These are phyloP conservation scores for Aechmea fasciata DNA, from an alignment of 176 grass and related monocot genomes.

Conservation along the genomic window DNA sequence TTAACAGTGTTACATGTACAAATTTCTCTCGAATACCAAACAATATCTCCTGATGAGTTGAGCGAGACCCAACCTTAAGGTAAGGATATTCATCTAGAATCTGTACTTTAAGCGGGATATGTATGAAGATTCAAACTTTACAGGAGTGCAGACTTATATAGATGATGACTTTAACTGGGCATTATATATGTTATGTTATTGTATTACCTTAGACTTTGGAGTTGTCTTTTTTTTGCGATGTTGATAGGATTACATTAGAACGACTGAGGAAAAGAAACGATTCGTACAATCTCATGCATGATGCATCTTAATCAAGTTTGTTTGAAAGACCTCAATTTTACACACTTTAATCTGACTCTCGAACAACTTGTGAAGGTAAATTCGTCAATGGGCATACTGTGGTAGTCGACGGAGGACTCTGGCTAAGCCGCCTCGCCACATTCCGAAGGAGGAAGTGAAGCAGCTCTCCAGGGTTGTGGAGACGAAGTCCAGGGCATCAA, in stretches of 20 bases:
- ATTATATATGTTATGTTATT: too few relatives aligned
- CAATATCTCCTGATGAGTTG: too few relatives aligned
- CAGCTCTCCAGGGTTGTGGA: slow-evolving; percentile 53
- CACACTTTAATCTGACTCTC: neutral
- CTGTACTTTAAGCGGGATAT: too few relatives aligned
- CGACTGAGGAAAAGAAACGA: neutral
- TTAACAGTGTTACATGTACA: too few relatives aligned
- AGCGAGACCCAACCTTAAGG: too few relatives aligned
- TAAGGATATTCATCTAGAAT: too few relatives aligned
- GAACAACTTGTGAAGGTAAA: slow-evolving; percentile 48
- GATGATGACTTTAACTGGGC: too few relatives aligned
- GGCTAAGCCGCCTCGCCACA: slow-evolving; percentile 61
- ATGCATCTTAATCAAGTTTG: neutral
- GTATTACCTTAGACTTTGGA: too few relatives aligned
- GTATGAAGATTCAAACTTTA: too few relatives aligned
- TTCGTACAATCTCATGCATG: neutral
- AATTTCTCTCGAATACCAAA: too few relatives aligned
- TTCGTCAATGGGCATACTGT: slow-evolving; percentile 79
- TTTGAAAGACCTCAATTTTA: neutral
- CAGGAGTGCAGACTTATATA: too few relatives aligned
- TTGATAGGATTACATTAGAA: neutral
- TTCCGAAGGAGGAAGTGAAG: slow-evolving; percentile 72
- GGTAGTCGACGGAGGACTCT: slow-evolving; percentile 81
- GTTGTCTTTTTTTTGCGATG: too few relatives aligned
- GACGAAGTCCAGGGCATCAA: slow-evolving; percentile 48